A percentile compares a stretch with the other conserved stretches of the same genome.
Conservation (phyloP, 2,329 filamentous ascomycete genomes). For the Bipolaris gigantea region DNA sequence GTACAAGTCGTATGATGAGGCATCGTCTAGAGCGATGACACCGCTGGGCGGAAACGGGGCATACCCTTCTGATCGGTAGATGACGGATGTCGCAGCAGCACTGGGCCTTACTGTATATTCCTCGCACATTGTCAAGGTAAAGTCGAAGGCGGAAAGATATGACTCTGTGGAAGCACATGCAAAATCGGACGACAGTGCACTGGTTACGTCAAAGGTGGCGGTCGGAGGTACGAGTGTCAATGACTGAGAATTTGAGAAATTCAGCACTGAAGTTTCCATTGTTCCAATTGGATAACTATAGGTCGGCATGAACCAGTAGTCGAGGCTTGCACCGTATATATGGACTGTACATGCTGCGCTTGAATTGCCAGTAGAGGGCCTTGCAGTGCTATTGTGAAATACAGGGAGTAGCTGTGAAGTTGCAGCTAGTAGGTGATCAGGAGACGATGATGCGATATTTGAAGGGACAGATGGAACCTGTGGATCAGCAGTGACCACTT, state of each 20-base stretch:
- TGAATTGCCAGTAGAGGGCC: constrained; percentile 8
- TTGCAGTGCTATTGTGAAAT: neutral
- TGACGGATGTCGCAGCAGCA: constrained; percentile 36
- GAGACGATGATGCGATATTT: constrained; percentile 3
- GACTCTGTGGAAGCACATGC: constrained; percentile 26
- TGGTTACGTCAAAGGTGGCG: constrained; percentile 31
- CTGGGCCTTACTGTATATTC: constrained; percentile 35
- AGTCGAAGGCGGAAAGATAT: constrained; percentile 28
- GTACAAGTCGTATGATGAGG: constrained; percentile 19
- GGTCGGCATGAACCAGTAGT: constrained; percentile 40
- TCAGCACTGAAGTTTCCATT: constrained; percentile 20
- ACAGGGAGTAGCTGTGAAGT: neutral
- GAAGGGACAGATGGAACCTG: neutral
- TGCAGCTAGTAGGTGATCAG: neutral
- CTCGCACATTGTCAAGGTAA: constrained; percentile 25
- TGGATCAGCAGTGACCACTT: constrained; percentile 3
- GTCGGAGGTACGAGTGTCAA: constrained; percentile 29
- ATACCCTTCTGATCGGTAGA: constrained; percentile 27
- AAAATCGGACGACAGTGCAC: constrained; percentile 25
- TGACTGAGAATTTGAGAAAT: constrained; percentile 19
- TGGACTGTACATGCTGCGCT: constrained; percentile 39
- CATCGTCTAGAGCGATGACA: constrained; percentile 23
- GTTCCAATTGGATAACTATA: constrained; percentile 27
- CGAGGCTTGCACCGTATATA: constrained; percentile 36
- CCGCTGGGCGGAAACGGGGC: constrained; percentile 27